These are phyloP conservation scores for Begonia peltatifolia DNA, from an alignment of 306 rosid genomes.

Conservation along the genomic window DNA sequence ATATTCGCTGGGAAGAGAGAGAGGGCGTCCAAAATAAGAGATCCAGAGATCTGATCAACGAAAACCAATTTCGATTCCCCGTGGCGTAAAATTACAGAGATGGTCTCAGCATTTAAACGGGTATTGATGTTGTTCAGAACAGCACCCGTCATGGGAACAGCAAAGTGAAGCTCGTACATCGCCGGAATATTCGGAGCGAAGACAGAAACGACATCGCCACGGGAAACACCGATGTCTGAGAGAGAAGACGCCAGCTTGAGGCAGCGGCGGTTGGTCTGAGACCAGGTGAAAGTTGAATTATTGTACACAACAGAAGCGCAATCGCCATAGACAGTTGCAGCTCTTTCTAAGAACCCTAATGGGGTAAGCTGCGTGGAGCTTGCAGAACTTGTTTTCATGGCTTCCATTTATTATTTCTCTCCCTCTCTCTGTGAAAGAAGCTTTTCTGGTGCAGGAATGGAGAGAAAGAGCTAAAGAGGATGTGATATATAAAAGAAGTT, in stretches of 20 bases:
- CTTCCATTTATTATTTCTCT: too few relatives aligned
- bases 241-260: conserved; percentile 49
- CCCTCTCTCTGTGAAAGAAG: too few relatives aligned
- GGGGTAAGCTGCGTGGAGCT: too few relatives aligned
- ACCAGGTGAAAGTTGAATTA: conserved; percentile 34
- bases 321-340: conserved; percentile 24
- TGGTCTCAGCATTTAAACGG: conserved; percentile 37
- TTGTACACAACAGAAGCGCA: conserved; percentile 26
- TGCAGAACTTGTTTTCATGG: too few relatives aligned
- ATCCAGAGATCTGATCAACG: conserved; percentile 17
- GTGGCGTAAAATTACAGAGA: conserved; percentile 47
- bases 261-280: conserved; percentile 45
- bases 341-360: conserved; percentile 19
- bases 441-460: too few relatives aligned
- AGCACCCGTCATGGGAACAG: conserved; percentile 60
- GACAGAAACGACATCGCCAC: conserved; percentile 37
- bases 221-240: conserved; percentile 14
- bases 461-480: too few relatives aligned
- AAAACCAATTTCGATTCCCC: conserved; percentile 47
- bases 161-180: conserved; percentile 65
- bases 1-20: background rate
- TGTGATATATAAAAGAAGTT: too few relatives aligned
- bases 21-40: conserved; percentile 13
- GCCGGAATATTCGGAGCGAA: conserved; percentile 44
- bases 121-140: conserved; percentile 42